Percentiles rank a stretch among this genome's conserved stretches.
These are phyloP conservation scores for Magnusiomyces paraingens DNA, from an alignment of 1,139 yeast species.

Conservation along the genomic window DNA sequence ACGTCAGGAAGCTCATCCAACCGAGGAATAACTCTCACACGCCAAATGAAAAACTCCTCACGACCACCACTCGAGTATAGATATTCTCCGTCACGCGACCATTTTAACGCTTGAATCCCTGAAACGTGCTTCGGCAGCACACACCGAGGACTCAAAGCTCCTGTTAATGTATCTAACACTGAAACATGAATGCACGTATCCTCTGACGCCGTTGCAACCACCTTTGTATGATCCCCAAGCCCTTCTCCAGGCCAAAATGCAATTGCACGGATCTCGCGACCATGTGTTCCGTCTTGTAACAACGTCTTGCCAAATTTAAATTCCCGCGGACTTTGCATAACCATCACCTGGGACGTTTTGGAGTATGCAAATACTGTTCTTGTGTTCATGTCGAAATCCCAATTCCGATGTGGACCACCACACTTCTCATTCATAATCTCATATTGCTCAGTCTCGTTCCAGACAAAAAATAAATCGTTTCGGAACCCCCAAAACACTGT, in stretches of 20 bases:
- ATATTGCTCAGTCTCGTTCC: slow-evolving; percentile 73
- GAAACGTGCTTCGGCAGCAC: slow-evolving; percentile 76
- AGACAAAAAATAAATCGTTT: slow-evolving; percentile 68
- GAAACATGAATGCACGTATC: slow-evolving; percentile 72
- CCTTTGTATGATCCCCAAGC: slow-evolving; percentile 19
- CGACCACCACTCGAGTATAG: slow-evolving; percentile 75
- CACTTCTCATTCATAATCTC: slow-evolving; percentile 70
- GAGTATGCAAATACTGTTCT: slow-evolving; percentile 44
- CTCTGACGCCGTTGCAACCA: slow-evolving; percentile 73
- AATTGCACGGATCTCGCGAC: slow-evolving; percentile 58
- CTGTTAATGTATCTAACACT: slow-evolving; percentile 39
- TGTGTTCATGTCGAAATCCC: slow-evolving; percentile 37
- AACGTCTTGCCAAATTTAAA: slow-evolving; percentile 27
- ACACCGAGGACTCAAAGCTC: slow-evolving; percentile 43
- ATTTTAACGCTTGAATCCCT: slow-evolving; percentile 71
- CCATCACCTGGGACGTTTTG: slow-evolving; percentile 39
- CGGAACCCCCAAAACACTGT: slow-evolving; percentile 75
- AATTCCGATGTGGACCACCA: slow-evolving; percentile 87
- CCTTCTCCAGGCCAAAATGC: slow-evolving; percentile 26
- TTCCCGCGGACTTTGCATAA: slow-evolving; percentile 15
- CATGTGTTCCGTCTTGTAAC: slow-evolving; percentile 66
- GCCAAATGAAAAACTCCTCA: slow-evolving; percentile 86
- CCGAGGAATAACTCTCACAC: slow-evolving; percentile 31
- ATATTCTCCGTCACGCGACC: slow-evolving; percentile 44
- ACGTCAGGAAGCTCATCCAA: slow-evolving; percentile 16